Percentiles rank a stretch among this genome's conserved stretches.
These are phyloP conservation scores for Lathyrus aphaca DNA, from an alignment of 306 rosid genomes.

Conservation along the genomic window DNA sequence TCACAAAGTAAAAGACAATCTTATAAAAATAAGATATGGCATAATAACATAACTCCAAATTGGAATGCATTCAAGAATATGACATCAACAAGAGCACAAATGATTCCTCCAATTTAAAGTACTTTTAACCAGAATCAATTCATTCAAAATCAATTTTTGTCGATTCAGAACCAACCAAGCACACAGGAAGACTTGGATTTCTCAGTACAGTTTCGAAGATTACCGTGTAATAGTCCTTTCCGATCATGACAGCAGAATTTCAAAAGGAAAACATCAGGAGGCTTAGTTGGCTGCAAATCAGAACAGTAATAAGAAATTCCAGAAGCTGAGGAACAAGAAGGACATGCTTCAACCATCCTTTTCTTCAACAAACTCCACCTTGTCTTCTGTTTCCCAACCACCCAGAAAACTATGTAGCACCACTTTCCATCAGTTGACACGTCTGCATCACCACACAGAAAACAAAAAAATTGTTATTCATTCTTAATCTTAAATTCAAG, in stretches of 20 bases:
- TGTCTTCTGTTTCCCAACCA: conserved; percentile 69
- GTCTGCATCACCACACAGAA: conserved; percentile 54
- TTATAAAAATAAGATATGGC: conserved; percentile 15
- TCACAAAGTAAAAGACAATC: neutral
- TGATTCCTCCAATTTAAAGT: neutral
- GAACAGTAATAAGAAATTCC: conserved; percentile 66
- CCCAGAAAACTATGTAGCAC: conserved; percentile 96
- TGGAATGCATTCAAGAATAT: neutral
- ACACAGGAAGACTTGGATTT: neutral
- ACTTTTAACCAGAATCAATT: neutral
- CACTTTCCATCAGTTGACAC: conserved; percentile 95
- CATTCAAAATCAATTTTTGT: neutral
- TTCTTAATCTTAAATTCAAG: conserved; percentile 16
- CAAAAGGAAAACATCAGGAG: conserved; percentile 82
- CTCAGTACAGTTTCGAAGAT: neutral
- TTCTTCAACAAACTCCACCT: conserved; percentile 85
- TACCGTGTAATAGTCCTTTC: conserved; percentile 90
- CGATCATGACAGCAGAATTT: conserved; percentile 75
- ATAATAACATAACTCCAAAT: conserved; percentile 1
- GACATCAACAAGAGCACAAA: neutral
- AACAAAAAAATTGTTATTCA: neutral
- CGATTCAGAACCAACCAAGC: neutral
- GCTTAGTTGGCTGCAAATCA: conserved; percentile 68
- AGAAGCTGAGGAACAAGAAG: conserved; percentile 88
- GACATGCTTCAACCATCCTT: conserved; percentile 81